These are phyloP conservation scores for Crithidia expoeki DNA, from an alignment of 208 protist genomes.

Conservation along the genomic window DNA sequence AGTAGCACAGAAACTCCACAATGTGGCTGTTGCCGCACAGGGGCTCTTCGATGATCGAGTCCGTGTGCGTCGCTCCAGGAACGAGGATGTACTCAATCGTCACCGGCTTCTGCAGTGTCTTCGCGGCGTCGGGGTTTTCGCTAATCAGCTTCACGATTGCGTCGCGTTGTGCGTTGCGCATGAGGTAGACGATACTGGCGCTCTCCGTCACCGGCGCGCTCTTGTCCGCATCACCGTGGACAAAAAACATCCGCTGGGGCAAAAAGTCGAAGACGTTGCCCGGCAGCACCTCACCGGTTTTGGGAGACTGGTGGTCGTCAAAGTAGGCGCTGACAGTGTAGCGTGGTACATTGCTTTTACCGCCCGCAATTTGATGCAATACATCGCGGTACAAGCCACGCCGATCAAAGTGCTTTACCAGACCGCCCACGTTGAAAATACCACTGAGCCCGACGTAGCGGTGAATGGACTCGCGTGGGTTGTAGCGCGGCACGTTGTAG, in stretches of 20 bases:
- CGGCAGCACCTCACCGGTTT: slow-evolving; percentile 77
- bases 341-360: slow-evolving; percentile 48
- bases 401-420: slow-evolving; percentile 65
- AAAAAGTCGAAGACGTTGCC: slow-evolving; percentile 86
- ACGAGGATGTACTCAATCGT: slow-evolving; percentile 76
- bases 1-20: slow-evolving; percentile 77
- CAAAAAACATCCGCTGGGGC: slow-evolving; percentile 76
- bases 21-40: slow-evolving; percentile 66
- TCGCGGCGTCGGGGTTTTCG: slow-evolving; percentile 25
- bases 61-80: slow-evolving; percentile 75
- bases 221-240: slow-evolving; percentile 84
- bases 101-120: slow-evolving; percentile 38
- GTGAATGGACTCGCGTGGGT: slow-evolving; percentile 80
- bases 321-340: slow-evolving; percentile 81
- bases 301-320: slow-evolving; percentile 38
- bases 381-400: slow-evolving; percentile 56
- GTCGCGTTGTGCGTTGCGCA: slow-evolving; percentile 69
- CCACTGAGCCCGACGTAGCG: slow-evolving; percentile 86
- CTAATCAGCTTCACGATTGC: slow-evolving; percentile 37
- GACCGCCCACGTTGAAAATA: slow-evolving; percentile 77
- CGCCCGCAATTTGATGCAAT: slow-evolving; percentile 70
- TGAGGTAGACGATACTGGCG: slow-evolving; percentile 67
- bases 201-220: slow-evolving; percentile 80
- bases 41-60: slow-evolving; percentile 84
- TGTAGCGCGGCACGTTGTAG: slow-evolving; percentile 88